Evolutionary conservation across 2,329 filamentous ascomycete species (phyloP), one percentile per base, ranked within the genome.

Genomic region (Aspergillus sp.): DNA sequence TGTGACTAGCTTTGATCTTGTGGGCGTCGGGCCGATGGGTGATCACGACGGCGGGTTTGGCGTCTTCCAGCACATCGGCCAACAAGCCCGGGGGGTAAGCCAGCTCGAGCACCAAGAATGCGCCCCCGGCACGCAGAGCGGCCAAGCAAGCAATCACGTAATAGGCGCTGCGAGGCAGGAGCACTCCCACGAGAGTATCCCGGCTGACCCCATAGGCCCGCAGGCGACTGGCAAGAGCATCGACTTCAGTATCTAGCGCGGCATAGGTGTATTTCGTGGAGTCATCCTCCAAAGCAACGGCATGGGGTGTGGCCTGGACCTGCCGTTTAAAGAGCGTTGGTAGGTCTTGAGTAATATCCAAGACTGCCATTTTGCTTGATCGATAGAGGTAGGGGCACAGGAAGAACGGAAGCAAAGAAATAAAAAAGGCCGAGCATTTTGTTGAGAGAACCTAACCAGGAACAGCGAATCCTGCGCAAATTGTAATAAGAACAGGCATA

Each of bases 71-170:
- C 45, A 90, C 86, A 66, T 90, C 86, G 45, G 84, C 79, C 52
- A 91, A 72, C 43, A 90, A 73, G 48, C 82, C 83, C 0, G 84
- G 80, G 12, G 87, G 87, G 54, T 90, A 90, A 3, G 87, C 87
- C 43, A 89, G 74, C 68, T 91, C 87, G 3, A 91, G 79, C 2
- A 90, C 86, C 4, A 91, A 74, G 61, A 90, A 91, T 1, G 87
- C 87, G 46, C 87, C 87, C 45, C 86, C 87, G 2, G 87, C 86
- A 50, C 85, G 81, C 35, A 90, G 77, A n/a, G 85, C 82, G 22
- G 87, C 87, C 45, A 91, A 74, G 61, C 84, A 89, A 13, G 86
- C 83, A 65, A 90, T 83, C 51, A 91, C 84, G 67, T 90, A 89
- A 68, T 89, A 79, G 43, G 85, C 85, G 63, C 85, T 88, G 47